Percentiles rank a stretch among this genome's conserved stretches.
phyloP scores from a whole-genome alignment of 1,139 yeast genomes.

The Kodamaea arcana region DNA sequence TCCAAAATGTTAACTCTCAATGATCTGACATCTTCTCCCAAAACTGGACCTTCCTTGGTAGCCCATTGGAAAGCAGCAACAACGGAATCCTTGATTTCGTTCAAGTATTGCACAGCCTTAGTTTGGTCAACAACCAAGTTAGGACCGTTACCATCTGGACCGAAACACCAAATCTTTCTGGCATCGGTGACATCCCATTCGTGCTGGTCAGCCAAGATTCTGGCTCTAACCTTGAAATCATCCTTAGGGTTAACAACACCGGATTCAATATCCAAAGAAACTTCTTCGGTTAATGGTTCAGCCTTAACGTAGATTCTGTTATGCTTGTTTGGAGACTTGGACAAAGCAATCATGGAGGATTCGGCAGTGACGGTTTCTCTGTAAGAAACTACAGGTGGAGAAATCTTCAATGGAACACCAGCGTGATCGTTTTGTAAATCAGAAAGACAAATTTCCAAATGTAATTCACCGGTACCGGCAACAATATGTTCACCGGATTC shows the following conservation, averaged over 20 bases:
- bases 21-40: slow-evolving; percentile 95
- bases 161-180: slow-evolving; percentile 99
- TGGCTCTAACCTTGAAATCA: slow-evolving; percentile 98
- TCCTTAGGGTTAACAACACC: slow-evolving; percentile 95
- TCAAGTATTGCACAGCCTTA: slow-evolving; percentile 98
- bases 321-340: slow-evolving; percentile 99
- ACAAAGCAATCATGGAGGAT: slow-evolving; percentile 93
- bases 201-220: slow-evolving; percentile 97
- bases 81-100: slow-evolving; percentile 98
- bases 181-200: slow-evolving; percentile 99
- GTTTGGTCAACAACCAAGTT: slow-evolving; percentile 99
- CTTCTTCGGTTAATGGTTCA: slow-evolving; percentile 93
- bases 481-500: slow-evolving; percentile 99
- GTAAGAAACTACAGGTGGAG: slow-evolving; percentile 98
- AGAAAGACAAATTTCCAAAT: slow-evolving; percentile 93
- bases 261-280: slow-evolving; percentile 82
- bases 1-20: slow-evolving; percentile 97
- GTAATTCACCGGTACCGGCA: slow-evolving; percentile 99
- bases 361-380: slow-evolving; percentile 96
- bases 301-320: slow-evolving; percentile 99
- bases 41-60: slow-evolving; percentile 98
- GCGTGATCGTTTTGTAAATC: slow-evolving; percentile 99
- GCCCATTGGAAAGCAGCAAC: slow-evolving; percentile 99
- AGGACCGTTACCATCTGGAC: slow-evolving; percentile 99
- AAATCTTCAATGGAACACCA: slow-evolving; percentile 96